A percentile compares a stretch with the other conserved stretches of the same genome.
phyloP scores from a whole-genome alignment of 805 yeast species.

The Nakazawaea wyomingensis region DNA sequence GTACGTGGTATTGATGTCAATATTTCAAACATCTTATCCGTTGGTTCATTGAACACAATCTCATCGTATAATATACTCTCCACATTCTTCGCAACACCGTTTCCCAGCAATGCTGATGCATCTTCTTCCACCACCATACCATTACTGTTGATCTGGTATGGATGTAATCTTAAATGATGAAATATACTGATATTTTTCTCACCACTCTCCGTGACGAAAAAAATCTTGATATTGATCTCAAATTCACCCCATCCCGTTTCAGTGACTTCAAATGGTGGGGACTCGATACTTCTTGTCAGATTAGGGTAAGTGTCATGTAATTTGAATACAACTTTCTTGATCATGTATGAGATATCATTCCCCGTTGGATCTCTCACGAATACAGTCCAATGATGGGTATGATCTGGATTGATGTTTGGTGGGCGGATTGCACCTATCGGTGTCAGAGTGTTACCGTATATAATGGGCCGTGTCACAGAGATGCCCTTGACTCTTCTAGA shows the following conservation, averaged over 20 bases:
- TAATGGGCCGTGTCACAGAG: slow-evolving; percentile 70
- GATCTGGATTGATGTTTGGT: slow-evolving; percentile 58
- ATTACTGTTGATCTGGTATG: slow-evolving; percentile 42
- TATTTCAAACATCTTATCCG: slow-evolving; percentile 78
- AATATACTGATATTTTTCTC: slow-evolving; percentile 84
- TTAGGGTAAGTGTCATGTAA: slow-evolving; percentile 91
- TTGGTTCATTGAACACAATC: slow-evolving; percentile 91
- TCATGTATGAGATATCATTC: slow-evolving; percentile 73
- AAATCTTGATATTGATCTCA: slow-evolving; percentile 83
- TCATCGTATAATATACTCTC: slow-evolving; percentile 77
- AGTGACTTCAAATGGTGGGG: slow-evolving; percentile 90
- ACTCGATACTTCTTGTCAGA: slow-evolving; percentile 78
- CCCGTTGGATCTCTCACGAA: slow-evolving; percentile 79
- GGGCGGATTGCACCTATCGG: slow-evolving; percentile 47
- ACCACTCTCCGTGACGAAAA: slow-evolving; percentile 78
- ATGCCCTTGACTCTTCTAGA: slow-evolving; percentile 39
- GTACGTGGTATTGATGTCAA: slow-evolving; percentile 66
- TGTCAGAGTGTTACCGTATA: slow-evolving; percentile 76
- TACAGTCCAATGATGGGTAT: slow-evolving; percentile 94
- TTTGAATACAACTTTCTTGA: slow-evolving; percentile 90
- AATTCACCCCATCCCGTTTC: slow-evolving; percentile 99
- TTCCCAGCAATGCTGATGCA: too few relatives aligned
- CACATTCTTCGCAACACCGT: slow-evolving; percentile 36
- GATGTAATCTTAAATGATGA: slow-evolving; percentile 89
- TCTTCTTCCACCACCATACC: neutral